Conservation (phyloP, 2,329 filamentous ascomycete genomes). For the Microascus cirrosus region DNA sequence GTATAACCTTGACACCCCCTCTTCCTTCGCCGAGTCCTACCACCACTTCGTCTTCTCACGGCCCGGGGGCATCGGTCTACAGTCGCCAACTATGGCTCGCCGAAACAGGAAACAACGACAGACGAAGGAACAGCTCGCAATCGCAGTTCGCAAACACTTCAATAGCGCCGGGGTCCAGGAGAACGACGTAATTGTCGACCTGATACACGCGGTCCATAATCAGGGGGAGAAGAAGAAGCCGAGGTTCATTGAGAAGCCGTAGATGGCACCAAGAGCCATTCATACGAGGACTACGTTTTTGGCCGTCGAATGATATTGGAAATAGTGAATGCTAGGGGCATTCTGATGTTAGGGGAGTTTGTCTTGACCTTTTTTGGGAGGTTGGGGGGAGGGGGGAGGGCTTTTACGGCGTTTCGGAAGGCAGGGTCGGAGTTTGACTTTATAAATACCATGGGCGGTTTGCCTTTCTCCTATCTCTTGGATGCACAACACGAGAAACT, state of each 20-base stretch:
- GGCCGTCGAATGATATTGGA: not conserved
- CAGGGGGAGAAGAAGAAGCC: slow-evolving; percentile 10
- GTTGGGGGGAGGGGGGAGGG: no score
- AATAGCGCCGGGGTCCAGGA: slow-evolving; percentile 70
- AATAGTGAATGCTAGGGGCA: not conserved
- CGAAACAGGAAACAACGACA: slow-evolving; percentile 42
- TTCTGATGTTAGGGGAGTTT: not conserved
- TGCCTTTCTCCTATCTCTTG: not conserved
- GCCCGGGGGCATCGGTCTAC: slow-evolving; percentile 53
- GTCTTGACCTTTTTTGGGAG: not conserved
- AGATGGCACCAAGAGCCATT: slow-evolving; percentile 1
- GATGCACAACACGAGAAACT: not conserved
- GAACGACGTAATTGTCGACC: slow-evolving; percentile 72
- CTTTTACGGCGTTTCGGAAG: not conserved
- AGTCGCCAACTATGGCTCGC: slow-evolving; percentile 67
- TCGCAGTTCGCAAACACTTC: slow-evolving; percentile 70
- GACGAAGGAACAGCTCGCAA: slow-evolving; percentile 60
- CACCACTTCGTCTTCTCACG: slow-evolving; percentile 50
- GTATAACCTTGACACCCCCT: slow-evolving; percentile 59
- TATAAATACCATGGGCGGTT: not conserved
- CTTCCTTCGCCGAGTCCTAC: slow-evolving; percentile 55
- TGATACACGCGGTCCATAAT: slow-evolving; percentile 55
- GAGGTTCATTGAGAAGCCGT: slow-evolving; percentile 4
- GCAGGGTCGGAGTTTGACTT: not conserved
- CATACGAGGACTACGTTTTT: not conserved